Conservation (phyloP, 306 rosid genomes). For the Alnus glutinosa region DNA sequence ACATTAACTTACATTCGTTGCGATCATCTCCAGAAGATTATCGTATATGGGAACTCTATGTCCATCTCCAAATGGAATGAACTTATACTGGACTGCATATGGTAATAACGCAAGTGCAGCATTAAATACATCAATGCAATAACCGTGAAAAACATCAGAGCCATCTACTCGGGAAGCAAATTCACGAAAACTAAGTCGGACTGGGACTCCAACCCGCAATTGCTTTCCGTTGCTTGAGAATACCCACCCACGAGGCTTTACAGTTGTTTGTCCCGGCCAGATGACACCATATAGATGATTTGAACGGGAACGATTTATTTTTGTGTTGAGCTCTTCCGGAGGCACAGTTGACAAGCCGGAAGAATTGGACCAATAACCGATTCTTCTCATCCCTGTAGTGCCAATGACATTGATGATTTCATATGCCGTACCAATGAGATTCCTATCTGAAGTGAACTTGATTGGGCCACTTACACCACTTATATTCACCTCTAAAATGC, state of each 20-base stretch:
- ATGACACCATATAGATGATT: constrained; percentile 48
- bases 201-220: constrained; percentile 77
- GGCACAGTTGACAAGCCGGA: constrained; percentile 62
- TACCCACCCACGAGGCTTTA: constrained; percentile 93
- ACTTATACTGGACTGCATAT: constrained; percentile 30
- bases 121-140: constrained; percentile 52
- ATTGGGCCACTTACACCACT: constrained; percentile 69
- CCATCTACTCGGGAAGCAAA: constrained; percentile 50
- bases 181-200: constrained; percentile 54
- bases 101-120: constrained; percentile 32
- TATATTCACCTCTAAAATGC: constrained; percentile 59
- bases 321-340: constrained; percentile 54
- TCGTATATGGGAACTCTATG: constrained; percentile 13
- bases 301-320: constrained; percentile 41
- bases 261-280: constrained; percentile 81
- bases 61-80: constrained; percentile 38
- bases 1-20: constrained; percentile 31
- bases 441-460: constrained; percentile 52
- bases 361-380: constrained; percentile 92
- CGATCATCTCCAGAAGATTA: constrained; percentile 44
- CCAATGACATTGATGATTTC: constrained; percentile 84
- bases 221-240: constrained; percentile 80
- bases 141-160: constrained; percentile 66
- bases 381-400: constrained; percentile 48
- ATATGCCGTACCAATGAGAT: constrained; percentile 66